phyloP scores from a whole-genome alignment of 768 basidiomycete genomes.

The Podaxis sp. region DNA sequence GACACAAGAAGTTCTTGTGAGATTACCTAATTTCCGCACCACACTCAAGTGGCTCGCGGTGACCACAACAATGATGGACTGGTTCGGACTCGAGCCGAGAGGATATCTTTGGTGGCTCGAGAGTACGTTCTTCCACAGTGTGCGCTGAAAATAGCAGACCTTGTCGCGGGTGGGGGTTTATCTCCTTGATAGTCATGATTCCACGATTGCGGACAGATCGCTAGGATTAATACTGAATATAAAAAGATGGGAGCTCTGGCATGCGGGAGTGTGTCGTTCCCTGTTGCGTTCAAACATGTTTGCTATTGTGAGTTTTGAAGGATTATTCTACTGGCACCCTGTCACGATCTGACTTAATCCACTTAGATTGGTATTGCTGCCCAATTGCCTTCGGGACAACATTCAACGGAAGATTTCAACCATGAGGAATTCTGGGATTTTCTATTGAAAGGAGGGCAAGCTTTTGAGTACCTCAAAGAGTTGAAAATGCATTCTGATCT shows the following conservation, averaged over 20 bases:
- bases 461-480: conserved; percentile 30
- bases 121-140: too few species aligned
- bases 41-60: too few species aligned
- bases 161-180: not conserved
- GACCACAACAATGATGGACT: too few species aligned
- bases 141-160: not conserved
- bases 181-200: not conserved
- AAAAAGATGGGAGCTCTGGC: not conserved
- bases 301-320: conserved; percentile 20
- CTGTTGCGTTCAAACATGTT: not conserved
- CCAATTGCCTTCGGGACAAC: conserved; percentile 36
- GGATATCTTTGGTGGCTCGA: not conserved
- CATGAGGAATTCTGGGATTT: conserved; percentile 37
- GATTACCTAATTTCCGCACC: too few species aligned
- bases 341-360: conserved; percentile 7
- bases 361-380: conserved; percentile 37
- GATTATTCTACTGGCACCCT: not conserved
- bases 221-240: not conserved
- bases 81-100: too few species aligned
- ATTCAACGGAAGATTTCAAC: conserved; percentile 29
- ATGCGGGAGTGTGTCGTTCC: not conserved
- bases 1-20: too few species aligned
- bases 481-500: conserved; percentile 33
- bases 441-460: conserved; percentile 30
- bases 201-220: not conserved